A percentile compares a stretch with the other conserved stretches of the same genome.
These are phyloP conservation scores for Cenchrus fungigraminus DNA, from an alignment of 176 grass and related monocot genomes.

Conservation along the genomic window DNA sequence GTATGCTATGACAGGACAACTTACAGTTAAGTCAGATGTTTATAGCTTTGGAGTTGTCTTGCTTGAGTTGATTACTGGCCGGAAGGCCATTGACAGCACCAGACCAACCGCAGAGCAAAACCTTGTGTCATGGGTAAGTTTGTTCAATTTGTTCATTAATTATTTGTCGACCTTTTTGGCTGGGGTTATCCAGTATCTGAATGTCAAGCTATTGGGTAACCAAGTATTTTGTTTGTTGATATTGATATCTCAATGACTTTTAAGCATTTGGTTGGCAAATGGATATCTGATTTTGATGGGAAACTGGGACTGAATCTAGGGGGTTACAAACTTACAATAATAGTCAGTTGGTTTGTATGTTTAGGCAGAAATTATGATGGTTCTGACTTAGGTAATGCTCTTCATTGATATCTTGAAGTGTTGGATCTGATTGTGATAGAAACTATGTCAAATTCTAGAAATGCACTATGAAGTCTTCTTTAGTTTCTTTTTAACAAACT, in stretches of 20 bases:
- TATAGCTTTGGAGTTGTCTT: constrained; percentile 92
- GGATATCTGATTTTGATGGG: neutral
- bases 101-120: constrained; percentile 68
- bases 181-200: neutral
- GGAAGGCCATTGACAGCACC: constrained; percentile 69
- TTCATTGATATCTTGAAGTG: neutral
- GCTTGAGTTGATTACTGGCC: constrained; percentile 91
- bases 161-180: neutral
- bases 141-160: constrained; percentile 24
- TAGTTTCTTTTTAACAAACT: neutral
- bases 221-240: neutral
- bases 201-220: neutral
- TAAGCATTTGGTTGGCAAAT: constrained; percentile 26
- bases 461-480: neutral
- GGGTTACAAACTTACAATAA: neutral
- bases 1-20: constrained; percentile 93
- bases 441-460: neutral
- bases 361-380: constrained; percentile 4
- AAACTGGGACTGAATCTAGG: constrained; percentile 5
- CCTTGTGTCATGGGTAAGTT: constrained; percentile 88
- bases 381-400: neutral
- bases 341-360: neutral
- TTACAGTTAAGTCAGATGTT: constrained; percentile 83
- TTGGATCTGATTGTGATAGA: constrained; percentile 18
- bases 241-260: neutral